Conservation (phyloP, 169 alveolate species). For the Eimeria brunetti region DNA sequence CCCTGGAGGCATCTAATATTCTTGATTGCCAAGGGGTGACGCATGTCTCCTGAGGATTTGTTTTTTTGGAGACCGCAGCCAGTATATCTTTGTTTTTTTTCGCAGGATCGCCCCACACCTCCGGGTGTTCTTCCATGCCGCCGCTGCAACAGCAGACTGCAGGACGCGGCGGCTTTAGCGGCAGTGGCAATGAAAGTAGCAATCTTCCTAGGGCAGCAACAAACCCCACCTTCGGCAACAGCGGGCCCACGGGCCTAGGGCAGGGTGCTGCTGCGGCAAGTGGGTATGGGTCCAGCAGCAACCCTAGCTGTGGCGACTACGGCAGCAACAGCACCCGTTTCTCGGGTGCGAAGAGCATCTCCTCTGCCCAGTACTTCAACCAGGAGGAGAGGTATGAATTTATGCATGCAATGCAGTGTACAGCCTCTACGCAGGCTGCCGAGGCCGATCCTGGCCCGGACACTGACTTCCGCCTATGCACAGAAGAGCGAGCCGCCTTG, state of each 20-base stretch:
- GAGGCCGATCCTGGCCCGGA: not conserved
- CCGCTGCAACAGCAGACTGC: slow-evolving; percentile 23
- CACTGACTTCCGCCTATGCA: too few species aligned
- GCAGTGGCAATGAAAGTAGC: slow-evolving; percentile 5
- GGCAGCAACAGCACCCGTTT: slow-evolving; percentile 73
- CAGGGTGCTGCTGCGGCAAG: not conserved
- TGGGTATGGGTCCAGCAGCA: slow-evolving; percentile 45
- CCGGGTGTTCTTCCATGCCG: slow-evolving; percentile 33
- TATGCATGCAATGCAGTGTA: not conserved
- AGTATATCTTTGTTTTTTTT: not conserved
- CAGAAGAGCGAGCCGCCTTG: too few species aligned
- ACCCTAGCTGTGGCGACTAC: not conserved
- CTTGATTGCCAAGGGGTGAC: not conserved
- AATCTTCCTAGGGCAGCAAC: slow-evolving; percentile 15
- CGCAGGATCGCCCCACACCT: slow-evolving; percentile 16
- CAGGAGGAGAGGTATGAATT: slow-evolving; percentile 14
- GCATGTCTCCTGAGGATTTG: not conserved
- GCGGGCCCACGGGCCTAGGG: slow-evolving; percentile 28
- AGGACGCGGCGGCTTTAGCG: slow-evolving; percentile 28
- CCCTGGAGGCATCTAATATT: not conserved
- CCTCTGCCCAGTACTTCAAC: slow-evolving; percentile 76
- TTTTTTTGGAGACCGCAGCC: not conserved
- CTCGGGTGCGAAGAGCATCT: slow-evolving; percentile 76
- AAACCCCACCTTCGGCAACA: slow-evolving; percentile 30
- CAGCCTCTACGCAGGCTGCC: not conserved